Conservation (phyloP, 2,329 filamentous ascomycete genomes). For the Alternaria viburni region DNA sequence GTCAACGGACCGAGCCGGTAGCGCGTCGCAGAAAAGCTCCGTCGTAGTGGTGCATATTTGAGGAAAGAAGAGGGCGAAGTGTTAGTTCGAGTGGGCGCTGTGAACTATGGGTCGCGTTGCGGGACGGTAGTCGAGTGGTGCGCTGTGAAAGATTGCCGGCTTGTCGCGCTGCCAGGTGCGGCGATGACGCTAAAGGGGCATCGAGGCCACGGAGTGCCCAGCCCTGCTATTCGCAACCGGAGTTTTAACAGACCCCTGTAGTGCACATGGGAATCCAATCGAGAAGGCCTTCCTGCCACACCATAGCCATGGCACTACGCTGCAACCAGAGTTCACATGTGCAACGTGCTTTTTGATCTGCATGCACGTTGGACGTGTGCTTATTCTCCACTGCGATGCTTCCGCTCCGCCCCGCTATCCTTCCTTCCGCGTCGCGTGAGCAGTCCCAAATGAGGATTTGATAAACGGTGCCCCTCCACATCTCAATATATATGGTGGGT, state of each 20-base stretch:
- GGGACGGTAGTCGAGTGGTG: not conserved
- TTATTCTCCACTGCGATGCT: not conserved
- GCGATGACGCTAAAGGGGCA: constrained; percentile 5
- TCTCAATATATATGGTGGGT: not conserved
- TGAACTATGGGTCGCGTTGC: not conserved
- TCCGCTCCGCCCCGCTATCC: constrained; percentile 4
- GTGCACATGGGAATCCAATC: not conserved
- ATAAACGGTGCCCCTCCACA: not conserved
- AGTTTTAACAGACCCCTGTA: not conserved
- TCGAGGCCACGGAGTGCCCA: constrained; percentile 5
- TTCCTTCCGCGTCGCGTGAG: constrained; percentile 3
- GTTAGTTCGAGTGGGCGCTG: not conserved
- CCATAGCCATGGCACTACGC: not conserved
- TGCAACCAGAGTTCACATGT: not conserved
- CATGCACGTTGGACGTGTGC: constrained; percentile 3
- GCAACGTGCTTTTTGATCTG: not conserved
- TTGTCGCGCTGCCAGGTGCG: constrained; percentile 8
- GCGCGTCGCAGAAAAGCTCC: constrained; percentile 16
- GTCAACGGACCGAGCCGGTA: constrained; percentile 34
- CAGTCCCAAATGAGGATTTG: not conserved
- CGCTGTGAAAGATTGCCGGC: constrained; percentile 6
- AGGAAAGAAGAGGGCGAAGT: constrained; percentile 1
- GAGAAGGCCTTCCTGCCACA: not conserved
- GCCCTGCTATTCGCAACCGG: constrained; percentile 1
- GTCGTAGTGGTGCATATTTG: constrained; percentile 13